phyloP scores from a whole-genome alignment of 148 eudicot genomes.

The Vaccinium vitisidaea region DNA sequence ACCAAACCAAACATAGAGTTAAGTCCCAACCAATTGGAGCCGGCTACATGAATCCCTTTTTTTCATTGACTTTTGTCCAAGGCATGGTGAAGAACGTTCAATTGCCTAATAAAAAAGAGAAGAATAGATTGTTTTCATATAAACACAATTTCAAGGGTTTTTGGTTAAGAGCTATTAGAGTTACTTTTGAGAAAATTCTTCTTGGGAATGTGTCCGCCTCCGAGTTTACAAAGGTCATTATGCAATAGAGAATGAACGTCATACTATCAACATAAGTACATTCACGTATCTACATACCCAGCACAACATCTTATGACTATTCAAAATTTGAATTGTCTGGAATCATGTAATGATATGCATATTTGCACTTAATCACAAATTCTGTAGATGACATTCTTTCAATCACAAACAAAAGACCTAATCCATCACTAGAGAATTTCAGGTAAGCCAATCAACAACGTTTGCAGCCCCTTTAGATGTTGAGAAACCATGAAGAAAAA shows the following conservation, averaged over 20 bases:
- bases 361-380: neutral
- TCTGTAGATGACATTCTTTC: neutral
- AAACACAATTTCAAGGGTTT: neutral
- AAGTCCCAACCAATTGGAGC: neutral
- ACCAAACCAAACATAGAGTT: neutral
- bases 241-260: neutral
- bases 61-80: neutral
- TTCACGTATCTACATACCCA: neutral
- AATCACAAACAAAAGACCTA: neutral
- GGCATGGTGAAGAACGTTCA: neutral
- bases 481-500: neutral
- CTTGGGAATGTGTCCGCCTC: neutral
- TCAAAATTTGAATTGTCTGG: neutral
- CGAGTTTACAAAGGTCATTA: neutral
- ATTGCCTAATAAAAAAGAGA: neutral
- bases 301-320: neutral
- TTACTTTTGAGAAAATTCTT: neutral
- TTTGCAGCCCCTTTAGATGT: neutral
- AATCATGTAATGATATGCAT: neutral
- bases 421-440: neutral
- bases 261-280: neutral
- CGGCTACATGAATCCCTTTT: neutral
- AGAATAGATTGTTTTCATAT: neutral
- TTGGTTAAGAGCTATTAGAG: too few species aligned
- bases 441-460: neutral